These are phyloP conservation scores for Dothideomycetes sp. DNA, from an alignment of 2,329 filamentous ascomycete genomes.

Conservation along the genomic window DNA sequence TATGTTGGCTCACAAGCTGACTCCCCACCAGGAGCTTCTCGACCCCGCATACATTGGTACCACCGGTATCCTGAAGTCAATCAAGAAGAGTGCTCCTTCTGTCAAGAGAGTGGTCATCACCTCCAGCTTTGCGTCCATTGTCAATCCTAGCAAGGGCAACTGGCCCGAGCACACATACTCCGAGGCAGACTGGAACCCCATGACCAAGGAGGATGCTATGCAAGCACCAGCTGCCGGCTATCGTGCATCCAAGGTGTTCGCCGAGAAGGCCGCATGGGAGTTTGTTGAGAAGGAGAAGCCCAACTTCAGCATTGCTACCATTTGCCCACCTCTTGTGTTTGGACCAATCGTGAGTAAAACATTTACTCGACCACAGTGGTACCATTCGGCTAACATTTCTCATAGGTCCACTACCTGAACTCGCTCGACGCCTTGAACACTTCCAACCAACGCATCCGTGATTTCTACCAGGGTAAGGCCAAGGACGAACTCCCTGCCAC, in stretches of 20 bases:
- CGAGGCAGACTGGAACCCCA: slow-evolving; percentile 46
- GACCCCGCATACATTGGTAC: slow-evolving; percentile 55
- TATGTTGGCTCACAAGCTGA: not conserved
- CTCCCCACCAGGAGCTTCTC: slow-evolving; percentile 31
- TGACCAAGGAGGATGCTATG: slow-evolving; percentile 39
- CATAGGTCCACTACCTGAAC: slow-evolving; percentile 43
- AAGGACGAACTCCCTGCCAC: slow-evolving; percentile 48
- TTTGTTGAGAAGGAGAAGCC: slow-evolving; percentile 41
- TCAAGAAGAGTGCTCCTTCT: slow-evolving; percentile 48
- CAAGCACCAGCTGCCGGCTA: slow-evolving; percentile 34
- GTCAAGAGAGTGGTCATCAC: slow-evolving; percentile 67
- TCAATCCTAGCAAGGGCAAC: slow-evolving; percentile 43
- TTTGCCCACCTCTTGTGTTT: slow-evolving; percentile 40
- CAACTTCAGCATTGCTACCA: slow-evolving; percentile 36
- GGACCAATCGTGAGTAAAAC: slow-evolving; percentile 31
- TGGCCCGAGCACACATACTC: slow-evolving; percentile 39
- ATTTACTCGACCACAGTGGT: not conserved
- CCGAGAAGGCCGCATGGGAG: slow-evolving; percentile 43
- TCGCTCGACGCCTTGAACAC: slow-evolving; percentile 57
- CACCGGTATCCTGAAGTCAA: slow-evolving; percentile 49
- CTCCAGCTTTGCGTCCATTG: slow-evolving; percentile 57
- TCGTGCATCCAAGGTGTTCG: slow-evolving; percentile 51
- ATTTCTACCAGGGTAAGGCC: slow-evolving; percentile 52
- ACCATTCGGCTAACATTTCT: slow-evolving; percentile 5
- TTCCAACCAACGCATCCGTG: slow-evolving; percentile 56